Evolutionary conservation across 352 stramenopile species (phyloP).

Genomic region (Phytophthora citrophthora): DNA sequence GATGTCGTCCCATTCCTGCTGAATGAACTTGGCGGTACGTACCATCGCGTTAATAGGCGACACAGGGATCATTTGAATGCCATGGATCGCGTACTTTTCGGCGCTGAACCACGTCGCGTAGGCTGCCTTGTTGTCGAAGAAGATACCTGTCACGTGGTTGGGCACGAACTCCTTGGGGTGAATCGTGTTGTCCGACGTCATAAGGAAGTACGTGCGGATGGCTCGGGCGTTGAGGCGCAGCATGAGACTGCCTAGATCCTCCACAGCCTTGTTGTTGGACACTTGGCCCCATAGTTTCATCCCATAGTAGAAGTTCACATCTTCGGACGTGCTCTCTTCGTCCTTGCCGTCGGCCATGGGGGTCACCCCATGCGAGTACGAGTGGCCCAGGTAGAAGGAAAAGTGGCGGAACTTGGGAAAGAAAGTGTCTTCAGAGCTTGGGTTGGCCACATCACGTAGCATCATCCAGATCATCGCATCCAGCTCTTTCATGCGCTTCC

Average conservation of each 20-base stretch:
- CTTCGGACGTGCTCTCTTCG: slow-evolving; percentile 72
- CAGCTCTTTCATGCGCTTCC: slow-evolving; percentile 53
- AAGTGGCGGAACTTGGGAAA: slow-evolving; percentile 81
- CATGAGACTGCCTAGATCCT: slow-evolving; percentile 75
- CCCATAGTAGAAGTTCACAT: slow-evolving; percentile 82
- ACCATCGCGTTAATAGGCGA: slow-evolving; percentile 74
- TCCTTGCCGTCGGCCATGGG: slow-evolving; percentile 70
- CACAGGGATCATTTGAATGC: slow-evolving; percentile 81
- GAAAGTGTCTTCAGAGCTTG: slow-evolving; percentile 50
- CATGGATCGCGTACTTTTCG: slow-evolving; percentile 75
- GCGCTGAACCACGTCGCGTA: slow-evolving; percentile 78
- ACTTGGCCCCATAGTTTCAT: slow-evolving; percentile 77
- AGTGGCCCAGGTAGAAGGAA: slow-evolving; percentile 73
- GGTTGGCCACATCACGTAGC: slow-evolving; percentile 76
- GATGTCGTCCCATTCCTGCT: slow-evolving; percentile 79
- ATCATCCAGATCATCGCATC: slow-evolving; percentile 65
- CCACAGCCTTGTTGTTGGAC: slow-evolving; percentile 54
- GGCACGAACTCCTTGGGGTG: slow-evolving; percentile 62
- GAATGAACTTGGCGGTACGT: slow-evolving; percentile 61
- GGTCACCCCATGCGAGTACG: slow-evolving; percentile 70
- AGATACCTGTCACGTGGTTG: slow-evolving; percentile 77
- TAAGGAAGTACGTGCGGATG: slow-evolving; percentile 78
- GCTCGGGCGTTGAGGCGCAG: slow-evolving; percentile 64
- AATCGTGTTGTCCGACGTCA: slow-evolving; percentile 63
- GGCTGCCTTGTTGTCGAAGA: slow-evolving; percentile 76